phyloP scores from a whole-genome alignment of 2,329 filamentous ascomycete genomes.

The Salinomyces thailandicus region DNA sequence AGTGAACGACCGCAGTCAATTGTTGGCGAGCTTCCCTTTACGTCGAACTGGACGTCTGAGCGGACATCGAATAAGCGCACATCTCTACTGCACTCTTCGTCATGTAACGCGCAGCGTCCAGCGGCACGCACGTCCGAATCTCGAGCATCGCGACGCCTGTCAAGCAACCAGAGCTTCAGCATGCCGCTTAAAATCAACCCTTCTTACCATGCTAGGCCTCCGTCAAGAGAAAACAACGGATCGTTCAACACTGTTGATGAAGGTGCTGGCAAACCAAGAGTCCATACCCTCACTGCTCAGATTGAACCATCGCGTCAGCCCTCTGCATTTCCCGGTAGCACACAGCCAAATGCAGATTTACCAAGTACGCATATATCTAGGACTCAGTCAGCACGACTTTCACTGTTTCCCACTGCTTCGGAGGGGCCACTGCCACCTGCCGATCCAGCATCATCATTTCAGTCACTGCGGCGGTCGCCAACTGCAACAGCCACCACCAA shows the following conservation, averaged over 20 bases:
- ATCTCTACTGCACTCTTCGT: slow-evolving; percentile 6
- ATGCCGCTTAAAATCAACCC: slow-evolving; percentile 27
- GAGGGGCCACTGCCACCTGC: not conserved
- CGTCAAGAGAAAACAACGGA: slow-evolving; percentile 1
- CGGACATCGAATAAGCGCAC: slow-evolving; percentile 4
- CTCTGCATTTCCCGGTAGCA: slow-evolving; percentile 3
- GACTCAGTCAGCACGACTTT: slow-evolving; percentile 4
- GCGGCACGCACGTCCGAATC: not conserved
- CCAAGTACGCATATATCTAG: slow-evolving; percentile 1
- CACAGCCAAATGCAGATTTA: slow-evolving; percentile 5
- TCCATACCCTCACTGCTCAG: slow-evolving; percentile 17
- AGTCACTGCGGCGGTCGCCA: slow-evolving; percentile 3
- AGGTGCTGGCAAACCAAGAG: slow-evolving; percentile 12
- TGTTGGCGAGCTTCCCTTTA: slow-evolving; percentile 13
- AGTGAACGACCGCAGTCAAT: slow-evolving; percentile 11
- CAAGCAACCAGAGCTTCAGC: slow-evolving; percentile 13
- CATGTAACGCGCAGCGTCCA: not conserved
- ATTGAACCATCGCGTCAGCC: slow-evolving; percentile 7
- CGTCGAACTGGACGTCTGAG: slow-evolving; percentile 7
- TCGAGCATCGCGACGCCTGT: not conserved
- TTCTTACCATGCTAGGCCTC: slow-evolving; percentile 11
- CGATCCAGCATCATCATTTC: not conserved
- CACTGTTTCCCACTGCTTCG: slow-evolving; percentile 4
- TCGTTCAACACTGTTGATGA: slow-evolving; percentile 8
- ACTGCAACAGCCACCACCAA: not conserved